These are phyloP conservation scores for Tritrichomonas musculus DNA, from an alignment of 208 protist species.

Conservation along the genomic window DNA sequence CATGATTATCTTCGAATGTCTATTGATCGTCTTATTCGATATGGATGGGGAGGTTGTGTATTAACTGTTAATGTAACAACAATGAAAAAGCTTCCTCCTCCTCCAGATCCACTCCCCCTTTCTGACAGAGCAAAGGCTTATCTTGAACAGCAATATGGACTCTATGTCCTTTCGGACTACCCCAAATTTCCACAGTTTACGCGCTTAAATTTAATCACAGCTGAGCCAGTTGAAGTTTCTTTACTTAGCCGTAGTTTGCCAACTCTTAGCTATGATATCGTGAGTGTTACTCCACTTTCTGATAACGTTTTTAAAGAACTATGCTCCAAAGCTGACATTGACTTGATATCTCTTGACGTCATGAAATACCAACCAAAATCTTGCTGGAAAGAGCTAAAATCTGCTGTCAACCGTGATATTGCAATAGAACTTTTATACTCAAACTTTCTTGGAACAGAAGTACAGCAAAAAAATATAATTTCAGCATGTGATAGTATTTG, in stretches of 20 bases:
- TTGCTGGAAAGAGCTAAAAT: constrained; percentile 23
- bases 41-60: not conserved
- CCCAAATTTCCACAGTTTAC: constrained; percentile 7
- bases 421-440: not conserved
- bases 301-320: not conserved
- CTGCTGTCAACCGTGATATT: not conserved
- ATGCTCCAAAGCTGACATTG: not conserved
- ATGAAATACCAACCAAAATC: not conserved
- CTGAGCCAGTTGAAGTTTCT: not conserved
- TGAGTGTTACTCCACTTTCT: not conserved
- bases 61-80: not conserved
- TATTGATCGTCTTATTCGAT: not conserved
- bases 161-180: not conserved
- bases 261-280: not conserved
- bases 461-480: not conserved
- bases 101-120: not conserved
- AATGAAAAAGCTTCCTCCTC: constrained; percentile 24
- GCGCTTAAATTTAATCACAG: not conserved
- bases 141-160: not conserved
- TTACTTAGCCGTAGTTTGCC: not conserved
- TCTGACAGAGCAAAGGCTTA: not conserved
- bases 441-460: not conserved
- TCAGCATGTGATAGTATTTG: not conserved
- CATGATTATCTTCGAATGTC: not conserved
- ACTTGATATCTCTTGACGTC: not conserved